A percentile compares a stretch with the other conserved stretches of the same genome.
Conservation (phyloP, 192 early-diverging fungal genomes). For the Coemansia sp. region DNA sequence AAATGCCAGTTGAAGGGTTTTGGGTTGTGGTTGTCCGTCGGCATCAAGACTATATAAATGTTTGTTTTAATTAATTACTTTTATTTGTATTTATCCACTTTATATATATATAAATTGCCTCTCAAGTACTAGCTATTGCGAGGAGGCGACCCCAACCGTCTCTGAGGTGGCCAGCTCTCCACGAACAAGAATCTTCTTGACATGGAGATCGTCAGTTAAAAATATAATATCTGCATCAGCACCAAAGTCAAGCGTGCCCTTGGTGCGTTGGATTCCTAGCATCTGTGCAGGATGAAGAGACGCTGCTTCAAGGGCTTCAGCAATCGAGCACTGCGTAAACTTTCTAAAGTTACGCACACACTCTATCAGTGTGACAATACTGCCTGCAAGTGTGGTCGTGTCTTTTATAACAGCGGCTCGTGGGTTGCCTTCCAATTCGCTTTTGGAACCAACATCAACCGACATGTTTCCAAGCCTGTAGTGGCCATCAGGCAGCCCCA, state of each 20-base stretch:
- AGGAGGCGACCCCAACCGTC: conserved; percentile 4
- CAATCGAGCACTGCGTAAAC: conserved; percentile 28
- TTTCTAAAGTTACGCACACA: conserved; percentile 39
- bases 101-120: too few species aligned
- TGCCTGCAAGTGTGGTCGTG: conserved; percentile 29
- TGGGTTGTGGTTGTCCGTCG: too few species aligned
- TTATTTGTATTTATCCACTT: too few species aligned
- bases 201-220: conserved; percentile 24
- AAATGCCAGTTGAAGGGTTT: too few species aligned
- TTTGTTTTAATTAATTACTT: not conserved
- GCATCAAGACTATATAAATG: too few species aligned
- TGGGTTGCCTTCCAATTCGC: conserved; percentile 31
- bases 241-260: conserved; percentile 32
- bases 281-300: conserved; percentile 37
- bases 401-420: conserved; percentile 50
- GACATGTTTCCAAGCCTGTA: conserved; percentile 66
- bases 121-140: not conserved
- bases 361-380: conserved; percentile 34
- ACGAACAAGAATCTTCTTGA: conserved; percentile 22
- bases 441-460: conserved; percentile 53
- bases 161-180: conserved; percentile 32
- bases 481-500: conserved; percentile 59
- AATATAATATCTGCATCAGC: conserved; percentile 38
- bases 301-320: conserved; percentile 35
- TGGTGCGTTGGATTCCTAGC: conserved; percentile 25